phyloP scores from a whole-genome alignment of 257 asterid genomes.

The Solanum virginianum region DNA sequence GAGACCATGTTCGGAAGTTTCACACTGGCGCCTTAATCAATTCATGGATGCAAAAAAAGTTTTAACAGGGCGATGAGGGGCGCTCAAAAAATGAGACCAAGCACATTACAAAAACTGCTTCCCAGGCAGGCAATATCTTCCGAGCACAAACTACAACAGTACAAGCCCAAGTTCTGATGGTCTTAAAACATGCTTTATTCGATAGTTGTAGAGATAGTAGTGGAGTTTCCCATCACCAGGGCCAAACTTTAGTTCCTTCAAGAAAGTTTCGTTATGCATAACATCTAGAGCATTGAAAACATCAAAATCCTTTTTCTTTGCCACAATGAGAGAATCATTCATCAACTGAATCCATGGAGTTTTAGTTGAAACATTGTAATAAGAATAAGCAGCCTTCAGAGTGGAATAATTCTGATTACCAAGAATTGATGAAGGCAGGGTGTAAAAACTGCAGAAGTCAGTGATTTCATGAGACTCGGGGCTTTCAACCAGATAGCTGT shows the following conservation, averaged over 20 bases:
- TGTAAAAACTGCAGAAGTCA: conserved; percentile 19
- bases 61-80: not conserved
- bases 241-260: conserved; percentile 27
- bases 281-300: conserved; percentile 24
- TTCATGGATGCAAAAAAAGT: not conserved
- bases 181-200: conserved; percentile 11
- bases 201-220: conserved; percentile 22
- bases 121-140: not conserved
- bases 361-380: conserved; percentile 20
- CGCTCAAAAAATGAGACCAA: not conserved
- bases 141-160: conserved; percentile 6
- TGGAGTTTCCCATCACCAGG: conserved; percentile 21
- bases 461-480: conserved; percentile 17
- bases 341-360: conserved; percentile 19
- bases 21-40: not conserved
- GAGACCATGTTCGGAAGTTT: not conserved
- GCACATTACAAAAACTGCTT: not conserved
- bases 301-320: conserved; percentile 15
- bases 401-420: conserved; percentile 16
- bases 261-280: conserved; percentile 14
- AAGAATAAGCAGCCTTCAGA: conserved; percentile 23
- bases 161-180: conserved; percentile 23
- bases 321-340: conserved; percentile 20
- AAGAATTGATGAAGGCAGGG: conserved; percentile 16
- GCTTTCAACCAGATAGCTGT: conserved; percentile 19